These are phyloP conservation scores for Elongisporangium prolatum DNA, from an alignment of 352 stramenopile genomes.

Conservation along the genomic window DNA sequence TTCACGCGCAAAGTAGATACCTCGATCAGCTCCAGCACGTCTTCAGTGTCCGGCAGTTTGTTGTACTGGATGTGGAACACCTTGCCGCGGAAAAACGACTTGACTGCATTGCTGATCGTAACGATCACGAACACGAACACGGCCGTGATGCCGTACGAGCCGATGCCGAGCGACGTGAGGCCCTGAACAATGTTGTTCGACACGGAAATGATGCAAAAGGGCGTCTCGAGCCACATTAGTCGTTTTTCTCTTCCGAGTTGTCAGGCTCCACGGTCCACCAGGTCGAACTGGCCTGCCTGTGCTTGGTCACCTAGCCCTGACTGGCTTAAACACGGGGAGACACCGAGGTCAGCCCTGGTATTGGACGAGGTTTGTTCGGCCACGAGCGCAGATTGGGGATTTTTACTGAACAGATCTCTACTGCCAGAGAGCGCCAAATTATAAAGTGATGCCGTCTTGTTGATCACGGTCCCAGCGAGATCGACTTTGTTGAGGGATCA, in stretches of 20 bases:
- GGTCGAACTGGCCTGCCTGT: conserved; percentile 37
- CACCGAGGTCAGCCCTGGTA: too few species aligned
- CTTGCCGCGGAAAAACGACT: conserved; percentile 78
- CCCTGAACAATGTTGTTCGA: conserved; percentile 86
- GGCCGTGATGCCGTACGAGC: conserved; percentile 80
- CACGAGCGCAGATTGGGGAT: too few species aligned
- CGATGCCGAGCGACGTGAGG: conserved; percentile 71
- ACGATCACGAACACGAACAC: conserved; percentile 87
- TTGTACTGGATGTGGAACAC: conserved; percentile 78
- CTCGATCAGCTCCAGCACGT: conserved; percentile 84
- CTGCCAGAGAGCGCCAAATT: too few species aligned
- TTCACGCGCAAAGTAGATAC: conserved; percentile 82
- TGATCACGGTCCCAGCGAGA: too few species aligned
- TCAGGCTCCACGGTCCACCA: conserved; percentile 67
- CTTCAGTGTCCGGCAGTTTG: conserved; percentile 75
- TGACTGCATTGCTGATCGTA: conserved; percentile 80
- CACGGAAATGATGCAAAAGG: conserved; percentile 80
- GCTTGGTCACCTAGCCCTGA: conserved; percentile 53
- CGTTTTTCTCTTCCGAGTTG: conserved; percentile 10
- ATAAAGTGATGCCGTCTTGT: too few species aligned
- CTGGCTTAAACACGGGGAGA: too few species aligned
- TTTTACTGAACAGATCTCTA: too few species aligned
- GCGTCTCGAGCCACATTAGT: conserved; percentile 42
- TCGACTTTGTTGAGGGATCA: too few species aligned
- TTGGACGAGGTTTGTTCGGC: too few species aligned